These are phyloP conservation scores for Nidula niveotomentosa DNA, from an alignment of 1,284 basidiomycete genomes.

Conservation along the genomic window DNA sequence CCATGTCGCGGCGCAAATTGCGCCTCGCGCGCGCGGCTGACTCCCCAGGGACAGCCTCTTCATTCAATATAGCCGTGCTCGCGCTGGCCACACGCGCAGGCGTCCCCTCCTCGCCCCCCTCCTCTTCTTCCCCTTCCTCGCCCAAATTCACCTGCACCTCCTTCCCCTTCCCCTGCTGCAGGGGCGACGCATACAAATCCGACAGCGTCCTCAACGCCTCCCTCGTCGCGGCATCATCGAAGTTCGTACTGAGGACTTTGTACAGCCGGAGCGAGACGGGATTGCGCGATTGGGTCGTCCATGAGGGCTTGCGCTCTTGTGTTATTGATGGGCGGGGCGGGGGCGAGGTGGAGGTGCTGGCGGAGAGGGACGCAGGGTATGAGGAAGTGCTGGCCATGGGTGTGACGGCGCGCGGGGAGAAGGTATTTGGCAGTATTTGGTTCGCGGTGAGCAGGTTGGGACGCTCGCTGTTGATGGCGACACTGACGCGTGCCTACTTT, in stretches of 20 bases:
- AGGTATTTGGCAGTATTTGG: no score
- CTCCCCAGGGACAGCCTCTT: conserved; percentile 41
- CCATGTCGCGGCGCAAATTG: conserved; percentile 82
- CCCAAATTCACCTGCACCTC: conserved; percentile 20
- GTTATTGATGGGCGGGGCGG: no score
- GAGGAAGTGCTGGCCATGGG: no score
- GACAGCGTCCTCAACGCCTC: conserved; percentile 86
- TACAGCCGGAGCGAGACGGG: conserved; percentile 84
- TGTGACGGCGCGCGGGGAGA: no score
- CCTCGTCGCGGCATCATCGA: conserved; percentile 77
- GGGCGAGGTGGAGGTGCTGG: no score
- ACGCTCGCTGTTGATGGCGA: no score
- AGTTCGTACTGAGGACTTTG: conserved; percentile 84
- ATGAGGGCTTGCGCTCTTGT: no score
- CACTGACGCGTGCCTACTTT: no score
- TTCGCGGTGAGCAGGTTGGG: no score
- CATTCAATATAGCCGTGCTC: background rate
- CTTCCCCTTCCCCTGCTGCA: conserved; percentile 30
- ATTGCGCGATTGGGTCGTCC: conserved; percentile 28
- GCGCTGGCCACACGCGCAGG: conserved; percentile 6
- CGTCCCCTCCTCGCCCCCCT: conserved; percentile 15
- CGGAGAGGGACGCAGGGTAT: no score
- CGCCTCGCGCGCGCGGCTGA: conserved; percentile 71
- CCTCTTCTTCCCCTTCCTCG: conserved; percentile 33
- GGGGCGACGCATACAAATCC: conserved; percentile 57